Evolutionary conservation across 768 basidiomycete genomes (phyloP), one percentile per base, ranked within the genome.

Genomic region (Tricholoma sp.): DNA sequence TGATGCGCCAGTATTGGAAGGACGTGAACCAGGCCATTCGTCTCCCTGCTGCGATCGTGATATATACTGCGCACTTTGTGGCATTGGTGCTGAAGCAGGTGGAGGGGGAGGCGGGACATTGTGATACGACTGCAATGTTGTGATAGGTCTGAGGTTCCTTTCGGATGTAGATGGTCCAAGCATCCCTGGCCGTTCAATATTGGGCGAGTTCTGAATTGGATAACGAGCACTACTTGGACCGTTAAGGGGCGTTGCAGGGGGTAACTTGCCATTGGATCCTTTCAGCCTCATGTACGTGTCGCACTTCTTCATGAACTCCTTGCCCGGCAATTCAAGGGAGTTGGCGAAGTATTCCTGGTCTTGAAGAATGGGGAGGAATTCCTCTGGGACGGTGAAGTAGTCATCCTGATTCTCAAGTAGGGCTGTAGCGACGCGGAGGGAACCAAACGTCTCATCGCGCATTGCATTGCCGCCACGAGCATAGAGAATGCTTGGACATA

Each of bases 401-500:
- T 94, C 89, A 73, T 99, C 97, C 71, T 98, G 97, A 63, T 88
- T 82, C 73, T 97, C 94, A 57, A 99, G 76, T 44, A 98, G 74
- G 51, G 84, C 81, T 24, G 92, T 92, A 42, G 97, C 82, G 47
- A 94, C 94, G 24, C 81, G 83, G 57, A 98, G 93, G 12, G 88
- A 88, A 50, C 83, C 80, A 66, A 98, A 97, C 61, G 94, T 97
- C 69, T 98, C 95, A 70, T 97, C 96, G 55, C 89, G 84, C 44
- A 89, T 84, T 1, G 92, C 87, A 65, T 98, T 89, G 53, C 85
- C 82, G 17, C 88, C 88, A 55, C 89, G 80, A 39, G 91, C 88
- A 70, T 95, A 97, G 37, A 99, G 83, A 60, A 99, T 98, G 65
- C 93, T 98, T n/a, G 97, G 97, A 65, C 90, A 89, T 62, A 98